Base-by-base conservation (phyloP, 257 asterid species). In the Rehmannia glutinosa region DNA sequence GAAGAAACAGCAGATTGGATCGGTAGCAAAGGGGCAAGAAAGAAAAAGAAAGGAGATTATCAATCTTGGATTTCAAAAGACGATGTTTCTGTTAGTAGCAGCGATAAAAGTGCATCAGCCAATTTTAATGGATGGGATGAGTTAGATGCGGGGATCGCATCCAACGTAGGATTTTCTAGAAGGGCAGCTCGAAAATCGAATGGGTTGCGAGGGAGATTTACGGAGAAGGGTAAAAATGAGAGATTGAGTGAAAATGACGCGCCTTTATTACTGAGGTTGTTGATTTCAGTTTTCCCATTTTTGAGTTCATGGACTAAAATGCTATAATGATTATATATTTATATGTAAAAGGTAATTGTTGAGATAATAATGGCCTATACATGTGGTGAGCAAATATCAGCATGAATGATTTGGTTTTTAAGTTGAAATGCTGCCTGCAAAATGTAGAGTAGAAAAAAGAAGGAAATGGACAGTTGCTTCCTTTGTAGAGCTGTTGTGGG, bases 121-220 rank as follows among this genome's bases (percentile, higher is more conserved):
- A n/a, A 50, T 60, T 88, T 73, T 13, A 94, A 94, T 55, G 96
- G 98, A 16, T 93, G 99, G 99, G 96, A 88, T 41, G 90, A 83
- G 77, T 80, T 82, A 20, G 95, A 81, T 72, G 51, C 23, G 6
- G 81, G 42, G 25, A 63, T 13, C 27, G 80, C 77, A 36, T 70
- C 73, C 15, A 50, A 47, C 24, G n/a, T 57, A 13, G 68, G 75
- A 5, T 53, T 81, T 66, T 62, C 85, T 0, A 68, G 54, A 53
- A 69, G 72, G 15, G 73, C 73, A 67, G 54, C 62, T 62, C 66
- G 17, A 43, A 62, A 68, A 63, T 33, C 70, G 7, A 64, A 71
- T 64, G 62, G 73, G 64, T 12, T 71, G 38, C 25, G 61, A 56
- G 78, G 75, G 51, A 64, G 15, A n/a, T 47, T 72, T 72, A 4